phyloP scores from a whole-genome alignment of 1,284 basidiomycete genomes.

The Pyrrhoderma lamaoense region DNA sequence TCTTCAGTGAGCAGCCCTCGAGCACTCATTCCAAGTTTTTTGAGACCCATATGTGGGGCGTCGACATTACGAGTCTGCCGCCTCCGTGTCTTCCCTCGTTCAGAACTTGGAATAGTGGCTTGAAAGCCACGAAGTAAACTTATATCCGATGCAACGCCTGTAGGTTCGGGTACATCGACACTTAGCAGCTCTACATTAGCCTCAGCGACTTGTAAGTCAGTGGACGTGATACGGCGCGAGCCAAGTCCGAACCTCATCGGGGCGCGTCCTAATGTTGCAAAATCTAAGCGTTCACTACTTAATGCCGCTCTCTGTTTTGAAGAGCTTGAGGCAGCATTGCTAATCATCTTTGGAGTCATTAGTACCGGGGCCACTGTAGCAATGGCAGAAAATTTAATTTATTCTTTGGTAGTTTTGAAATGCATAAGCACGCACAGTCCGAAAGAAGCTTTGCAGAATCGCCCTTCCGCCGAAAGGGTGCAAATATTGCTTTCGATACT shows the following conservation, averaged over 20 bases:
- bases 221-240: slow-evolving; percentile 64
- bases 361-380: slow-evolving; percentile 76
- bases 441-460: slow-evolving; percentile 64
- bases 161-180: slow-evolving; percentile 62
- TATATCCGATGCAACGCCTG: slow-evolving; percentile 55
- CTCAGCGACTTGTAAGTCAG: slow-evolving; percentile 79
- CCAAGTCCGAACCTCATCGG: slow-evolving; percentile 62
- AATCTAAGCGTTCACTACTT: slow-evolving; percentile 47
- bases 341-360: slow-evolving; percentile 82
- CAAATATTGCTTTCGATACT: slow-evolving; percentile 58
- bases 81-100: slow-evolving; percentile 66
- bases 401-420: background rate
- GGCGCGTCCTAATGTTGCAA: slow-evolving; percentile 64
- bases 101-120: slow-evolving; percentile 85
- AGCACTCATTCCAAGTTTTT: slow-evolving; percentile 69
- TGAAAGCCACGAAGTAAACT: slow-evolving; percentile 83
- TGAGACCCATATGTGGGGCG: slow-evolving; percentile 68
- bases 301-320: slow-evolving; percentile 41
- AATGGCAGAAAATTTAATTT: slow-evolving; percentile 1
- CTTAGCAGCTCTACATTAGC: slow-evolving; percentile 72
- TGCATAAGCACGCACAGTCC: slow-evolving; percentile 48
- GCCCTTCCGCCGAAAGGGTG: slow-evolving; percentile 61
- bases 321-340: slow-evolving; percentile 54
- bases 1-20: slow-evolving; percentile 67
- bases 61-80: slow-evolving; percentile 78